Percentiles rank a stretch among this genome's conserved stretches.
Evolutionary conservation across 768 basidiomycete genomes (phyloP).

Genomic region (Russula sp.): DNA sequence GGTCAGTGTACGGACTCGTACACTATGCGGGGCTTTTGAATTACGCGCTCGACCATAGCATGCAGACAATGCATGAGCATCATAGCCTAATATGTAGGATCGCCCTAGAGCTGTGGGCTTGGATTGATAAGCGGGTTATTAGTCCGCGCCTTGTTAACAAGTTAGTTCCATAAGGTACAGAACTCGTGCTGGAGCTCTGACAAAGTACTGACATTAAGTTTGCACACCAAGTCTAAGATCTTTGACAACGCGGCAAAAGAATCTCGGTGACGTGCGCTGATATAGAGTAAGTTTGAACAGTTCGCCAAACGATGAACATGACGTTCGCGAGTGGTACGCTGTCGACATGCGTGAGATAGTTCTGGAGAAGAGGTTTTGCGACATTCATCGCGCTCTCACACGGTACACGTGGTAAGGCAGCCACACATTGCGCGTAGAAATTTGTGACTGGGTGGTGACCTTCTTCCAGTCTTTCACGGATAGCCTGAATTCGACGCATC

Average conservation of each 20-base stretch:
- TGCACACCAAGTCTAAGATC: neutral
- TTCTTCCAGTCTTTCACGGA: neutral
- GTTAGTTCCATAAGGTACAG: neutral
- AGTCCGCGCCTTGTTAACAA: neutral
- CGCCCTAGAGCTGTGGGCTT: no score
- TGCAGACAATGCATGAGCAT: no score
- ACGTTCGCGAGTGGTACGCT: neutral
- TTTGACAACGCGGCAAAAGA: neutral
- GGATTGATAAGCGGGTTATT: no score
- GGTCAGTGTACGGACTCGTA: no score
- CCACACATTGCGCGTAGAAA: constrained; percentile 4
- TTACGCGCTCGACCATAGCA: no score
- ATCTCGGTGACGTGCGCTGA: no score
- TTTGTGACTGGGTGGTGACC: neutral
- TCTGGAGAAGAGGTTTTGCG: no score
- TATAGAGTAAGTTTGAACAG: neutral
- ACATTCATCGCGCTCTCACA: neutral
- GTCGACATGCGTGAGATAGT: constrained; percentile 1
- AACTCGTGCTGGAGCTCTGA: neutral
- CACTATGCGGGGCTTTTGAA: no score
- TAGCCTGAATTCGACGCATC: neutral
- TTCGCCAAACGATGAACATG: neutral
- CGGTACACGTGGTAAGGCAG: neutral
- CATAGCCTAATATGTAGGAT: no score
- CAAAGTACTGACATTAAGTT: neutral